Evolutionary conservation across 2,329 filamentous ascomycete species (phyloP).

Genomic region (Aspergillus flavus): DNA sequence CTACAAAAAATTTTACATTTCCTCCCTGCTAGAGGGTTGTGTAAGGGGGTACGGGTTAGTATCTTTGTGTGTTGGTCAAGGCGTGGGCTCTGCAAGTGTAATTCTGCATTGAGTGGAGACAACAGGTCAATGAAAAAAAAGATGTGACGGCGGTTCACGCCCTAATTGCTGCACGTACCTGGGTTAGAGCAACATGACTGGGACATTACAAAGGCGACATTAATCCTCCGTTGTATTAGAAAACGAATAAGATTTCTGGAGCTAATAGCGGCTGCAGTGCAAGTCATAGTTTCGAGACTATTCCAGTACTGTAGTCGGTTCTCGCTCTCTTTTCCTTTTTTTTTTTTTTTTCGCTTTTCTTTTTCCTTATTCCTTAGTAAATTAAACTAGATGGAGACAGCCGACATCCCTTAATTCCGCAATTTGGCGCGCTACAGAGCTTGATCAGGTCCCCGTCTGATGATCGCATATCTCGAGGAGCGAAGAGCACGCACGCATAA

Average conservation of each 20-base stretch:
- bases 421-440: slow-evolving; percentile 1
- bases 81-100: slow-evolving; percentile 40
- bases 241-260: slow-evolving; percentile 17
- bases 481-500: background rate
- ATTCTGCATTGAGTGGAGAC: slow-evolving; percentile 33
- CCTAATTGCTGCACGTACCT: slow-evolving; percentile 33
- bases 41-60: slow-evolving; percentile 18
- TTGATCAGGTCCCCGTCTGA: slow-evolving; percentile 1
- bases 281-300: slow-evolving; percentile 14
- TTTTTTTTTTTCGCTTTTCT: background rate
- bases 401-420: slow-evolving; percentile 1
- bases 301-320: background rate
- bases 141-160: slow-evolving; percentile 38
- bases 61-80: slow-evolving; percentile 31
- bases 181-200: slow-evolving; percentile 14
- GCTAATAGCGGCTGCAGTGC: slow-evolving; percentile 21
- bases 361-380: background rate
- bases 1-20: background rate
- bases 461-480: background rate
- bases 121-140: slow-evolving; percentile 27
- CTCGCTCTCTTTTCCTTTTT: background rate
- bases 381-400: background rate
- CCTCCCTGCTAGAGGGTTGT: slow-evolving; percentile 10
- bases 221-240: slow-evolving; percentile 5
- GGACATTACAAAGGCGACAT: slow-evolving; percentile 11